phyloP scores from a whole-genome alignment of 2,329 filamentous ascomycete genomes.

The Grosmannia serpens region DNA sequence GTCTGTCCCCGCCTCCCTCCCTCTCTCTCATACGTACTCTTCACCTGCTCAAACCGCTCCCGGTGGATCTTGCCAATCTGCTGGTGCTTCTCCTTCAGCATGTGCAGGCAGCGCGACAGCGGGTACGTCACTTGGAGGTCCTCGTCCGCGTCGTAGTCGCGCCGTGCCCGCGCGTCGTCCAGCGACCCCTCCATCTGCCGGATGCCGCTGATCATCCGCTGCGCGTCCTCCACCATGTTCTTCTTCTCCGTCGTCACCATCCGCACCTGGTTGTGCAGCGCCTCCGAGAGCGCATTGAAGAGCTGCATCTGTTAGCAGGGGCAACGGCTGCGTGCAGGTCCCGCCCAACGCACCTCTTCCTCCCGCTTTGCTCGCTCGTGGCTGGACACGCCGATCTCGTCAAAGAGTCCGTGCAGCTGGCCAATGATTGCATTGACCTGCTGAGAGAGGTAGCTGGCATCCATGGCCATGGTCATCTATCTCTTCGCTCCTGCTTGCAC shows the following conservation, averaged over 20 bases:
- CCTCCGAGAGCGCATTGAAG: constrained; percentile 83
- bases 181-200: constrained; percentile 89
- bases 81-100: constrained; percentile 74
- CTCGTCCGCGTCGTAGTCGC: constrained; percentile 44
- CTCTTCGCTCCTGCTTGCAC: background rate
- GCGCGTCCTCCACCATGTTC: constrained; percentile 78
- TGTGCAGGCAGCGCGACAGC: constrained; percentile 65
- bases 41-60: constrained; percentile 90
- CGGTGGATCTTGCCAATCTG: constrained; percentile 72
- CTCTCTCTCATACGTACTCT: constrained; percentile 47
- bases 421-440: constrained; percentile 91
- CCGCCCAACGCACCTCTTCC: constrained; percentile 59
- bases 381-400: constrained; percentile 89
- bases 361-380: constrained; percentile 89
- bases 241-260: constrained; percentile 81
- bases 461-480: constrained; percentile 43
- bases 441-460: constrained; percentile 84
- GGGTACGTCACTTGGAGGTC: constrained; percentile 73
- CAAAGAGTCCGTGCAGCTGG: constrained; percentile 88
- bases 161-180: constrained; percentile 58
- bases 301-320: constrained; percentile 42
- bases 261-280: constrained; percentile 79
- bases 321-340: no score
- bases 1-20: background rate
- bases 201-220: constrained; percentile 73